phyloP scores from a whole-genome alignment of 108 stramenopile genomes.

The Skeletonema tropicum region DNA sequence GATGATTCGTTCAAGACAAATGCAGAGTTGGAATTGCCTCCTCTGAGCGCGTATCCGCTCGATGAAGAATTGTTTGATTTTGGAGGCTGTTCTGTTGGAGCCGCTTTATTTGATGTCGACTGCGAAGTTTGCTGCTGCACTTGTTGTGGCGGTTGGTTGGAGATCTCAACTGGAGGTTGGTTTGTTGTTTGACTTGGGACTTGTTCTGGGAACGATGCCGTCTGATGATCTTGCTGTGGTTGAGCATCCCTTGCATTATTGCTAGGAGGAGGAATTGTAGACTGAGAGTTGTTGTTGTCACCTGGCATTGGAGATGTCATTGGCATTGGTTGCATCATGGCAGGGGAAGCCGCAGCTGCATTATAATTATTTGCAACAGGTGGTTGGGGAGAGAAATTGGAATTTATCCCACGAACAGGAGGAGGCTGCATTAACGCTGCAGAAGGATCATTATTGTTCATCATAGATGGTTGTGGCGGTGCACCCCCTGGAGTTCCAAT shows the following conservation, averaged over 20 bases:
- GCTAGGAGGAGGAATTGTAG: background rate
- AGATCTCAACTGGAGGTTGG: constrained; percentile 3
- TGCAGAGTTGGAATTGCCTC: constrained; percentile 45
- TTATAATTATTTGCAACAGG: constrained; percentile 5
- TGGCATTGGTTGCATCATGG: background rate
- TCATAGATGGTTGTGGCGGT: constrained; percentile 11
- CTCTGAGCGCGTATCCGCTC: constrained; percentile 60
- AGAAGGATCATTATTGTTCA: constrained; percentile 30
- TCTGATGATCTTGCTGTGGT: constrained; percentile 16
- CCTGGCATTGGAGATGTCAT: constrained; percentile 5
- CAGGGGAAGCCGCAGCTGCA: background rate
- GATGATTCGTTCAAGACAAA: constrained; percentile 24
- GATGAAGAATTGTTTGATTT: constrained; percentile 6
- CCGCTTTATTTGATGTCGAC: background rate
- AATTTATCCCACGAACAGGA: constrained; percentile 16
- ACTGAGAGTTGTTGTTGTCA: background rate
- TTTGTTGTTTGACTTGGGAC: constrained; percentile 1
- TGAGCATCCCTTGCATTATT: background rate
- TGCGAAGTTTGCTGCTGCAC: background rate
- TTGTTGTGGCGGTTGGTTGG: constrained; percentile 3
- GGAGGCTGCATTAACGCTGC: constrained; percentile 51
- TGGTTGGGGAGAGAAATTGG: constrained; percentile 9
- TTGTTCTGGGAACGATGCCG: background rate
- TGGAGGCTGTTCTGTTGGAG: constrained; percentile 9
- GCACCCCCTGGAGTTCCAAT: constrained; percentile 22